Conservation (phyloP, 768 basidiomycete species). For the Mycena latifolia region DNA sequence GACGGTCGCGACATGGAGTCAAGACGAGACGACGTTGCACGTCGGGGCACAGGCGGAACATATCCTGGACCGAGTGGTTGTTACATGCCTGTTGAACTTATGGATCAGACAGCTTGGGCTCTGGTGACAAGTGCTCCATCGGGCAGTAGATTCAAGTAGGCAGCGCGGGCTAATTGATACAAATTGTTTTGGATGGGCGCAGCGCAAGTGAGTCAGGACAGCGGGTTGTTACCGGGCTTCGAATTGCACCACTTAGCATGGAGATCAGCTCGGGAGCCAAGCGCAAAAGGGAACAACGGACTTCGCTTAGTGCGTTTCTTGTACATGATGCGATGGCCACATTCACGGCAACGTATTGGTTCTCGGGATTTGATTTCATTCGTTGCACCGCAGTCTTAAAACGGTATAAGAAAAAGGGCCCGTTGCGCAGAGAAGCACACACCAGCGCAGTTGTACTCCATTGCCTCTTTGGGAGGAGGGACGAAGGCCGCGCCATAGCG, state of each 20-base stretch:
- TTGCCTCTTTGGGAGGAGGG: constrained; percentile 65
- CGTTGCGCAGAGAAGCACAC: constrained; percentile 36
- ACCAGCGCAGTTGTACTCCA: constrained; percentile 94
- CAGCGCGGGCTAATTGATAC: constrained; percentile 24
- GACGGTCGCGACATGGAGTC: constrained; percentile 61
- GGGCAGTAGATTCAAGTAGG: constrained; percentile 20
- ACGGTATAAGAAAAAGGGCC: constrained; percentile 17
- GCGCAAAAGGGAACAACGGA: constrained; percentile 54
- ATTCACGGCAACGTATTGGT: constrained; percentile 95
- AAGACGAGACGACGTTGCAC: constrained; percentile 51
- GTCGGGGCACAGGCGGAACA: constrained; percentile 54
- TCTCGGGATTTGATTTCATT: constrained; percentile 93
- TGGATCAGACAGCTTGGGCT: constrained; percentile 60
- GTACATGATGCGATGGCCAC: constrained; percentile 99
- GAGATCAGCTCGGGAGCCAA: background rate
- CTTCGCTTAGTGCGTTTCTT: constrained; percentile 96
- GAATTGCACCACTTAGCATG: constrained; percentile 79
- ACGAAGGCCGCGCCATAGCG: constrained; percentile 41
- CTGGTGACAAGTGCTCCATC: constrained; percentile 50
- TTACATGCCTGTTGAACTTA: constrained; percentile 65
- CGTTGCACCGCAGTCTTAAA: constrained; percentile 88
- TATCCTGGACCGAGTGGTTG: constrained; percentile 63
- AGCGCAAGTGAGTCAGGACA: constrained; percentile 33
- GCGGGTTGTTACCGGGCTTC: constrained; percentile 74
- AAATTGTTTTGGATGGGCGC: constrained; percentile 28